Percentiles rank a stretch among this genome's conserved stretches.
Conservation (phyloP, 306 rosid species). For the Astragalus glycyphyllos region DNA sequence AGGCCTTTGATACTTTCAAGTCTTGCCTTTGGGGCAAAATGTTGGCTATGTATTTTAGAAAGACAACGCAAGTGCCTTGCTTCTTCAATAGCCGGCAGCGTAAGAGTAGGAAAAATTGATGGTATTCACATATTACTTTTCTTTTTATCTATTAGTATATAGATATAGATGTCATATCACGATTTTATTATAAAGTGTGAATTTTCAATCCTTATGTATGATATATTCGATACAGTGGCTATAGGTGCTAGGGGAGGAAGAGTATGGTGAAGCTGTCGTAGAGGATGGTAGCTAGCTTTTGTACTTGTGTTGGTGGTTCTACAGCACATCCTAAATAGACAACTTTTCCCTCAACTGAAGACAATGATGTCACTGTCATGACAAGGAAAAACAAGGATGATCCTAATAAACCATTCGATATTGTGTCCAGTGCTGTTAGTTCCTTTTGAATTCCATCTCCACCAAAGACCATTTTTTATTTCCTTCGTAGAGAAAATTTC, state of each 20-base stretch:
- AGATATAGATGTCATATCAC: too few relatives aligned
- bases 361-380: slow-evolving; percentile 83
- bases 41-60: slow-evolving; percentile 79
- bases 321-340: too few relatives aligned
- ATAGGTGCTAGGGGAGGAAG: slow-evolving; percentile 74
- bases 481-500: slow-evolving; percentile 66
- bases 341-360: slow-evolving; percentile 61
- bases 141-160: too few relatives aligned
- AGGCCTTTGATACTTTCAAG: slow-evolving; percentile 63
- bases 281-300: too few relatives aligned
- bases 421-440: too few relatives aligned
- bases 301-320: too few relatives aligned
- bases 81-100: slow-evolving; percentile 64
- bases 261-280: slow-evolving; percentile 83
- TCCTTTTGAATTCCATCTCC: too few relatives aligned
- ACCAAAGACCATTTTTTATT: slow-evolving; percentile 68
- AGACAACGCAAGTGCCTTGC: slow-evolving; percentile 86
- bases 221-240: slow-evolving; percentile 46
- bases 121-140: slow-evolving; percentile 44
- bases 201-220: too few relatives aligned
- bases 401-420: slow-evolving; percentile 72
- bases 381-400: slow-evolving; percentile 79
- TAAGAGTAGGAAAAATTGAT: slow-evolving; percentile 63
- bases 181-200: too few relatives aligned
- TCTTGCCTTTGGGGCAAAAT: slow-evolving; percentile 84